A percentile compares a stretch with the other conserved stretches of the same genome.
Evolutionary conservation across 2,329 filamentous ascomycete species (phyloP).

Genomic region (Ophiognomonia clavigignenti-juglandacearum): DNA sequence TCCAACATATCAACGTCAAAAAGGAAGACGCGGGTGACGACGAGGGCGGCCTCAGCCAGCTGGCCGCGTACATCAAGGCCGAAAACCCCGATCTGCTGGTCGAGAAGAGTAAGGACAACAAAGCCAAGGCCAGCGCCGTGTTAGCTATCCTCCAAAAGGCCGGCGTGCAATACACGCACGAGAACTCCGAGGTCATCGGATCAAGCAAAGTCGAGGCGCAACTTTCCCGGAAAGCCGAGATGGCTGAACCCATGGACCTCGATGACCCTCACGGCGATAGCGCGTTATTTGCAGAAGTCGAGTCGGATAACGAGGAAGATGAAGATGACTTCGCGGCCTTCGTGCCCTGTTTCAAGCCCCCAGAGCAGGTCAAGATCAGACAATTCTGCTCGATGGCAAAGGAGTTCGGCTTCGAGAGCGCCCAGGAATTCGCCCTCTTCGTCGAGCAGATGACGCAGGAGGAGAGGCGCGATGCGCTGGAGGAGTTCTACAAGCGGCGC

Average conservation of each 20-base stretch:
- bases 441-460: constrained; percentile 90
- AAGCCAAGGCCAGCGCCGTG: constrained; percentile 63
- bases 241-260: constrained; percentile 40
- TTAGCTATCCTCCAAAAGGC: constrained; percentile 84
- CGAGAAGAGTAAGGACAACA: constrained; percentile 31
- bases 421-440: constrained; percentile 80
- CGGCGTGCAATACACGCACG: constrained; percentile 91
- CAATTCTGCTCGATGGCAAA: constrained; percentile 91
- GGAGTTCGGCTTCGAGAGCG: constrained; percentile 69
- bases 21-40: constrained; percentile 43
- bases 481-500: constrained; percentile 71
- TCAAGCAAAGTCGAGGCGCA: constrained; percentile 87
- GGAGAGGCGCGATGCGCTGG: constrained; percentile 70
- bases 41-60: constrained; percentile 65
- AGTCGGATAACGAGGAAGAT: constrained; percentile 27
- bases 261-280: constrained; percentile 35
- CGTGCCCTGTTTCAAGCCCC: constrained; percentile 62
- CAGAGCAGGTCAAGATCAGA: constrained; percentile 65
- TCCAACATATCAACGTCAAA: constrained; percentile 41
- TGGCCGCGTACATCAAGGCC: constrained; percentile 55
- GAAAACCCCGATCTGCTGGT: constrained; percentile 37
- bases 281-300: constrained; percentile 53
- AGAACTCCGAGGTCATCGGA: constrained; percentile 93
- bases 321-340: constrained; percentile 16
- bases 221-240: constrained; percentile 71